Base-by-base conservation (phyloP, 2,329 filamentous ascomycete genomes). In the Pseudogymnoascus sp. region DNA sequence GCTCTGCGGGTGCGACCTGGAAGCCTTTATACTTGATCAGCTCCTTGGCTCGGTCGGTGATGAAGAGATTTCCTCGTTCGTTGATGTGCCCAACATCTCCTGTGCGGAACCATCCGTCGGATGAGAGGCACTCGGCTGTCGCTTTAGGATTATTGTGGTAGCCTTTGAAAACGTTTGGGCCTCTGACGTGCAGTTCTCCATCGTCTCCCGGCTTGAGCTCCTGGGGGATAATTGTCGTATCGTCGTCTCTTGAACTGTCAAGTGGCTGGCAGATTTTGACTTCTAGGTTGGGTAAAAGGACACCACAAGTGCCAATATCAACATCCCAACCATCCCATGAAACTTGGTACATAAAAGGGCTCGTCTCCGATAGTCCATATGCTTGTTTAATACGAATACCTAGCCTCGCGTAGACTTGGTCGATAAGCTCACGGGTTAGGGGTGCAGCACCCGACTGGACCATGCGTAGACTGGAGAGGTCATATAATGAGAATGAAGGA, bases 361-460 rank as follows among this genome's bases (percentile, higher is more conserved):
- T 87, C n/a, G 90, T 93, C 77, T 96, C 92, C 6, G 86, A 90
- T 11, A 96, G 81, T 0, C 92, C 92, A 71, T 96, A 96, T 23
- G 89, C 91, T 75, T 96, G 92, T 79, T 96, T 96, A 67, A 96
- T 85, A 6, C 87, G 86, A 26, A 93, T 80, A 60, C 84, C 84
- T 63, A 93, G 83, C 9, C 91, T 83, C 21, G 83, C 75, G 78
- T 90, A 89, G 4, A 93, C 83, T 10, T 84, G 82, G 62, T 90
- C 84, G 1, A 92, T 88, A 3, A 96, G 82, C 67, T 96, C 90
- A 37, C 80, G 79, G 0, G 90, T 91, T 56, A 96, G 78, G 0
- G 92, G 92, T 0, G 92, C 91, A 0, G 91, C 92, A 29, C 89
- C 92, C 1, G 85, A 91, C 76, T 91, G 93, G 79, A 95, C 79